Conservation (phyloP, 768 basidiomycete species). For the Suillus fuscotomentosus region DNA sequence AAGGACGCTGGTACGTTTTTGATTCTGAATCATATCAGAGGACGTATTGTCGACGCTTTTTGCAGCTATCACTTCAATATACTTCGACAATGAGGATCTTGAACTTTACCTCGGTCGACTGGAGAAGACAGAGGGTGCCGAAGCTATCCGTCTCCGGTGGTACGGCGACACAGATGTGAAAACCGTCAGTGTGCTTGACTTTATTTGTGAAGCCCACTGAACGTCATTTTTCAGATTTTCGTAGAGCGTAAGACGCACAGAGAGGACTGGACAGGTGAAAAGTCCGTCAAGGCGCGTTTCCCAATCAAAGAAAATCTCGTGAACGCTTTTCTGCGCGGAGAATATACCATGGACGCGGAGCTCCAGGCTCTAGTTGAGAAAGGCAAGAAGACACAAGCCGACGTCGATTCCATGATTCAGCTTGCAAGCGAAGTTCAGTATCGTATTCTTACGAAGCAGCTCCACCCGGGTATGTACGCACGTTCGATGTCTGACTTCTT, state of each 20-base stretch:
- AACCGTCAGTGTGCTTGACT: slow-evolving; percentile 50
- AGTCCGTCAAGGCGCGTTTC: slow-evolving; percentile 96
- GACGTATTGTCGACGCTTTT: slow-evolving; percentile 7
- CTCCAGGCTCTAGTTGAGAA: slow-evolving; percentile 78
- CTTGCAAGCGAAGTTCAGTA: slow-evolving; percentile 98
- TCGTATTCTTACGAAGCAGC: slow-evolving; percentile 73
- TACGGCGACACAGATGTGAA: slow-evolving; percentile 87
- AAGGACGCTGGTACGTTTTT: slow-evolving; percentile 67
- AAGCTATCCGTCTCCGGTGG: slow-evolving; percentile 95
- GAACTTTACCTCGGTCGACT: slow-evolving; percentile 95
- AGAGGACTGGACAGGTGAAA: slow-evolving; percentile 99
- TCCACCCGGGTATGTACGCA: slow-evolving; percentile 68
- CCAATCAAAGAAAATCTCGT: slow-evolving; percentile 92
- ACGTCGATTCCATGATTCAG: slow-evolving; percentile 93
- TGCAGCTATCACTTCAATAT: slow-evolving; percentile 65
- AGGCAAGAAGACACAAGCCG: slow-evolving; percentile 83
- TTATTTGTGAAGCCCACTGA: neutral
- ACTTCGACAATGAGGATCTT: slow-evolving; percentile 88
- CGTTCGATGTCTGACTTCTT: neutral
- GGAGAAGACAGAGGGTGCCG: slow-evolving; percentile 98
- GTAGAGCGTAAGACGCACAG: slow-evolving; percentile 91
- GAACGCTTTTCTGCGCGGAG: slow-evolving; percentile 86
- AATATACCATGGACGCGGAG: slow-evolving; percentile 91
- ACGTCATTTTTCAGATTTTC: slow-evolving; percentile 62
- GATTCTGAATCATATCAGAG: slow-evolving; percentile 26